phyloP scores from a whole-genome alignment of 257 asterid species.

The Fraxinus americana region DNA sequence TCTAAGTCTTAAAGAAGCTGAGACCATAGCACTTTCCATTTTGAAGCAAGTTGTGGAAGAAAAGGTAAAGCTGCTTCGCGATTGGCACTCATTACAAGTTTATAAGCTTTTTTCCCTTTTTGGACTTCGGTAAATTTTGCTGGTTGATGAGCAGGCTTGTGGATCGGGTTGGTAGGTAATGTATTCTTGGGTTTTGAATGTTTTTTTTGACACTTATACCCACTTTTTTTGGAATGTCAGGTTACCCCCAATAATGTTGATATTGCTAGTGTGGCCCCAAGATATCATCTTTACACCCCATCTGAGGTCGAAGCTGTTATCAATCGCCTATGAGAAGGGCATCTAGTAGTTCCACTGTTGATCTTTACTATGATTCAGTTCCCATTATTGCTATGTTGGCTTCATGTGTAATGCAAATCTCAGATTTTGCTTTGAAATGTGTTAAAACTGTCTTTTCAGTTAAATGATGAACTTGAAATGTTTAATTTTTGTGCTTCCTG shows the following conservation, averaged over 20 bases:
- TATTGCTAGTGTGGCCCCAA: constrained; percentile 84
- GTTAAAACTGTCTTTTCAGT: constrained; percentile 3
- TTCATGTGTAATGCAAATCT: constrained; percentile 19
- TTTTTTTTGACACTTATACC: neutral
- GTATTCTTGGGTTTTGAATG: neutral
- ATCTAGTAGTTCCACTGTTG: constrained; percentile 11
- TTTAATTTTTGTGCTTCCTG: too few relatives aligned
- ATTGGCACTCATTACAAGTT: neutral
- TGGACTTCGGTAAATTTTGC: neutral
- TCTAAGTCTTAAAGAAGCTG: constrained; percentile 77
- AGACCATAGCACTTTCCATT: constrained; percentile 80
- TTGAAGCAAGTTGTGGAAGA: constrained; percentile 96
- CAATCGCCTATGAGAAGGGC: constrained; percentile 52
- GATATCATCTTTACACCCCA: constrained; percentile 82
- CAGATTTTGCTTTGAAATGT: constrained; percentile 12
- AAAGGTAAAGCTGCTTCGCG: constrained; percentile 45
- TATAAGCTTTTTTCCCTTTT: neutral
- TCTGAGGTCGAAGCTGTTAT: constrained; percentile 86
- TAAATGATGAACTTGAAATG: neutral
- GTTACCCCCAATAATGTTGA: constrained; percentile 93
- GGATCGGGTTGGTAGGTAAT: neutral
- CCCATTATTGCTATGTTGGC: constrained; percentile 7
- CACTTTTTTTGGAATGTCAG: constrained; percentile 37
- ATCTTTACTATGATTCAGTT: neutral
- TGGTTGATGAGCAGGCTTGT: neutral